Conservation (phyloP, 495 filamentous ascomycete genomes). For the Lasiosphaeriaceae sp. region DNA sequence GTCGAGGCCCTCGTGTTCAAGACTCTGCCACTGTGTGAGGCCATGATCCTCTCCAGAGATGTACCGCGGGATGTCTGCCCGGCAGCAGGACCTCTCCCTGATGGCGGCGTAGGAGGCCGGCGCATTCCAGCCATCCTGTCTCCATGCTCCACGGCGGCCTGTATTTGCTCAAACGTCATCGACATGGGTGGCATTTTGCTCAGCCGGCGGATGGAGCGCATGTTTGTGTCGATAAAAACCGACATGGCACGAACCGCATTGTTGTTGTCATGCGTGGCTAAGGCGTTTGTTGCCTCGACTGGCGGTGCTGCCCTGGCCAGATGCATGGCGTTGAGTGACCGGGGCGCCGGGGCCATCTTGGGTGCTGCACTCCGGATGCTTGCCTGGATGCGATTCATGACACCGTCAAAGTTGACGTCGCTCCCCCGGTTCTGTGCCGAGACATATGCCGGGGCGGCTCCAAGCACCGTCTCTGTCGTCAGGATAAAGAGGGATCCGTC, state of each 20-base stretch:
- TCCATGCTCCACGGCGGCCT: slow-evolving; percentile 23
- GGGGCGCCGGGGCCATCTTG: slow-evolving; percentile 15
- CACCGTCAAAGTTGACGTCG: slow-evolving; percentile 39
- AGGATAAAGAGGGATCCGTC: slow-evolving; percentile 48
- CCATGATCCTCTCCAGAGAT: slow-evolving; percentile 23
- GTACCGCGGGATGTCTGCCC: slow-evolving; percentile 3
- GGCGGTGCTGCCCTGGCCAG: slow-evolving; percentile 28
- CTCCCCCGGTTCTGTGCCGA: slow-evolving; percentile 26
- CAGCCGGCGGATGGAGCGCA: slow-evolving; percentile 41
- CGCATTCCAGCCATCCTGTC: slow-evolving; percentile 2
- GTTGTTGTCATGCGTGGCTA: slow-evolving; percentile 37
- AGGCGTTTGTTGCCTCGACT: slow-evolving; percentile 27
- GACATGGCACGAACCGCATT: slow-evolving; percentile 41
- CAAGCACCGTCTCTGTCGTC: slow-evolving; percentile 34
- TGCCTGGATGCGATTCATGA: slow-evolving; percentile 39
- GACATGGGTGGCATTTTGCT: slow-evolving; percentile 35
- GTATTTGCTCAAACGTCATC: slow-evolving; percentile 34
- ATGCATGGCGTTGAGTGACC: slow-evolving; percentile 36
- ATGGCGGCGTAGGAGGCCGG: slow-evolving; percentile 22
- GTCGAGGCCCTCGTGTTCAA: slow-evolving; percentile 1
- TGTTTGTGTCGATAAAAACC: slow-evolving; percentile 44
- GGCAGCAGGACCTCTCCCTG: slow-evolving; percentile 20
- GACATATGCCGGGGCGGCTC: slow-evolving; percentile 26
- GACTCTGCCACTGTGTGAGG: slow-evolving; percentile 6
- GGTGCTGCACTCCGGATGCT: slow-evolving; percentile 21